Percentiles rank a stretch among this genome's conserved stretches.
These are phyloP conservation scores for Cyberlindnera maclurae DNA, from an alignment of 805 yeast genomes.

Conservation along the genomic window DNA sequence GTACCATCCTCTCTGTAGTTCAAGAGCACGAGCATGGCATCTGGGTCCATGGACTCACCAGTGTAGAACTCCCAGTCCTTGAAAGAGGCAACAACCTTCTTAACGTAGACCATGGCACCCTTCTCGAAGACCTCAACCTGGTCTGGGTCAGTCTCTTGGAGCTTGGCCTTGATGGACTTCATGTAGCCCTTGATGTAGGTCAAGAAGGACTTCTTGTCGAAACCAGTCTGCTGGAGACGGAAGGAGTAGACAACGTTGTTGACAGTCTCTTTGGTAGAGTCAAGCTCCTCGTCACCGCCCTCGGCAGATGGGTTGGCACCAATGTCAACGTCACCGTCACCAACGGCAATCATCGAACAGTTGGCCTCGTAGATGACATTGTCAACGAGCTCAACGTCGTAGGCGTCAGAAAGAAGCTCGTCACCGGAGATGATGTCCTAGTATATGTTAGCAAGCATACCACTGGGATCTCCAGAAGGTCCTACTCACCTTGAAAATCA, in stretches of 20 bases:
- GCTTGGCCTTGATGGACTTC: conserved; percentile 89
- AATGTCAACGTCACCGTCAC: conserved; percentile 91
- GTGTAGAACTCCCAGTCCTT: conserved; percentile 99
- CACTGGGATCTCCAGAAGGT: background rate
- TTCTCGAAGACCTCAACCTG: conserved; percentile 84
- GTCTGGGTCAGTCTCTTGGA: conserved; percentile 87
- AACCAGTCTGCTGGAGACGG: conserved; percentile 92
- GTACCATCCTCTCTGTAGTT: conserved; percentile 99
- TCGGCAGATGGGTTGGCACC: conserved; percentile 99
- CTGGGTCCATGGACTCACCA: conserved; percentile 99
- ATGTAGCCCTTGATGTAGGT: conserved; percentile 98
- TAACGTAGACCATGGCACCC: conserved; percentile 94
- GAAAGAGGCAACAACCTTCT: conserved; percentile 93
- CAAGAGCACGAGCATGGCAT: conserved; percentile 94
- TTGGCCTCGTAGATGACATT: conserved; percentile 94
- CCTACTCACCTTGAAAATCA: conserved; percentile 8
- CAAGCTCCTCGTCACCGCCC: conserved; percentile 73
- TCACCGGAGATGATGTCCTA: conserved; percentile 87
- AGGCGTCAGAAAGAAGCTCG: conserved; percentile 96
- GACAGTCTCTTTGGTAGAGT: conserved; percentile 83
- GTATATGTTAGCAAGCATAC: conserved; percentile 23
- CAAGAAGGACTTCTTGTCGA: conserved; percentile 97
- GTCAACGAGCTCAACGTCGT: conserved; percentile 81
- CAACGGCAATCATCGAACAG: conserved; percentile 86
- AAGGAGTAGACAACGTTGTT: conserved; percentile 98